Evolutionary conservation across 345 rosid genomes (phyloP).

Genomic region (Linum trigynum): DNA sequence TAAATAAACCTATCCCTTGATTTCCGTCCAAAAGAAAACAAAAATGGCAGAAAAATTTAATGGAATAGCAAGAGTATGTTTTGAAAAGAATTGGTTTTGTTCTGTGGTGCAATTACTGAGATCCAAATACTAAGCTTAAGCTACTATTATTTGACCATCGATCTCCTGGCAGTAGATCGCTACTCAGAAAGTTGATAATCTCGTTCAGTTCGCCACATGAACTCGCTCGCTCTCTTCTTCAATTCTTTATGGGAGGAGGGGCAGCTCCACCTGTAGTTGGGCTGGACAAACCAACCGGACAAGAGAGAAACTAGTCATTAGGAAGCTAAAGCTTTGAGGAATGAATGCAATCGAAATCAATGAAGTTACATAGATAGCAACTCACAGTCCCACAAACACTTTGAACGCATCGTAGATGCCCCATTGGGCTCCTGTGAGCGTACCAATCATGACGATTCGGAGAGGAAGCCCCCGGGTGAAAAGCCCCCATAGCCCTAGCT

Average conservation of each 20-base stretch:
- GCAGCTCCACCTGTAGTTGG: conserved; percentile 60
- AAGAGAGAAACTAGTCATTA: not conserved
- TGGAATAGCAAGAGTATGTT: no score
- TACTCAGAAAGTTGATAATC: not conserved
- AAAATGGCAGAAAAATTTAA: no score
- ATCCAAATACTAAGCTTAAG: conserved; percentile 1
- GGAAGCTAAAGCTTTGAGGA: not conserved
- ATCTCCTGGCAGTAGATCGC: conserved; percentile 1
- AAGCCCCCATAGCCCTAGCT: conserved; percentile 70
- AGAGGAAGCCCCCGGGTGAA: conserved; percentile 90
- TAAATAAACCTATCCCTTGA: no score
- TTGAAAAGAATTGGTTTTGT: no score
- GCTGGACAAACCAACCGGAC: conserved; percentile 20
- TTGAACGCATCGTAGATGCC: conserved; percentile 84
- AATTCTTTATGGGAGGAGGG: conserved; percentile 29
- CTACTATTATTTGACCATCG: conserved; percentile 8
- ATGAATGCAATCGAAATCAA: not conserved
- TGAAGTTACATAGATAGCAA: conserved; percentile 11
- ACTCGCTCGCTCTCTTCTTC: conserved; percentile 13
- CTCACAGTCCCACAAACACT: conserved; percentile 93
- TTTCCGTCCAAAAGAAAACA: no score
- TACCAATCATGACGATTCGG: conserved; percentile 89
- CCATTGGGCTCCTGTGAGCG: conserved; percentile 95
- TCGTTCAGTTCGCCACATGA: not conserved
- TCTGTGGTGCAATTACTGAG: not conserved